Percentiles rank a stretch among this genome's conserved stretches.
Conservation (phyloP, 495 filamentous ascomycete genomes). For the Aspergillus bridgeri region DNA sequence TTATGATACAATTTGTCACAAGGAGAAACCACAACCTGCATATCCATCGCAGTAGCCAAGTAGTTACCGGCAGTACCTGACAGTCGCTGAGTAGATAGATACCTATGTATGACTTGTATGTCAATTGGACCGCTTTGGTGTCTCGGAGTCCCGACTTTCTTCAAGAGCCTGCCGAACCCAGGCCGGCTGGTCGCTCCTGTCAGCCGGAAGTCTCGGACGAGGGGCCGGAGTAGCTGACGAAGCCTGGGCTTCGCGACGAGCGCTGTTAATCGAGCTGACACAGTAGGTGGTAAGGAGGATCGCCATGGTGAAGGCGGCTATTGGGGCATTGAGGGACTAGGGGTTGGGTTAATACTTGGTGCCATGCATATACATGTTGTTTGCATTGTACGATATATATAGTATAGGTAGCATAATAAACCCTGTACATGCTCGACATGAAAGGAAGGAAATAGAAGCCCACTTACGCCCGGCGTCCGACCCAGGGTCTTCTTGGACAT, state of each 20-base stretch:
- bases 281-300: slow-evolving; percentile 47
- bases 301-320: slow-evolving; percentile 51
- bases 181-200: slow-evolving; percentile 20
- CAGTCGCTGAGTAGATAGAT: not conserved
- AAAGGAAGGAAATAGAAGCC: not conserved
- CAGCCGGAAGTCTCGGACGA: slow-evolving; percentile 7
- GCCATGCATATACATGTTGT: not conserved
- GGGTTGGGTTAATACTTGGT: slow-evolving; percentile 6
- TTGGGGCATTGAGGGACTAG: slow-evolving; percentile 45
- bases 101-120: not conserved
- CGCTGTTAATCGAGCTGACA: slow-evolving; percentile 46
- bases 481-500: slow-evolving; percentile 23
- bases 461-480: slow-evolving; percentile 24
- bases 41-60: not conserved
- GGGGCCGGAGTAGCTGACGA: not conserved
- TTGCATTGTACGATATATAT: not conserved
- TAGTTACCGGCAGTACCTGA: not conserved
- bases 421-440: too few species aligned
- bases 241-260: slow-evolving; percentile 34
- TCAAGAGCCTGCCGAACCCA: slow-evolving; percentile 42
- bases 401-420: too few species aligned
- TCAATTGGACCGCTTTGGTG: not conserved
- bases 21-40: not conserved
- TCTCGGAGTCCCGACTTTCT: slow-evolving; percentile 17
- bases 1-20: not conserved